Conservation (phyloP, 2,329 filamentous ascomycete genomes). For the Ceratocystis cubensis region DNA sequence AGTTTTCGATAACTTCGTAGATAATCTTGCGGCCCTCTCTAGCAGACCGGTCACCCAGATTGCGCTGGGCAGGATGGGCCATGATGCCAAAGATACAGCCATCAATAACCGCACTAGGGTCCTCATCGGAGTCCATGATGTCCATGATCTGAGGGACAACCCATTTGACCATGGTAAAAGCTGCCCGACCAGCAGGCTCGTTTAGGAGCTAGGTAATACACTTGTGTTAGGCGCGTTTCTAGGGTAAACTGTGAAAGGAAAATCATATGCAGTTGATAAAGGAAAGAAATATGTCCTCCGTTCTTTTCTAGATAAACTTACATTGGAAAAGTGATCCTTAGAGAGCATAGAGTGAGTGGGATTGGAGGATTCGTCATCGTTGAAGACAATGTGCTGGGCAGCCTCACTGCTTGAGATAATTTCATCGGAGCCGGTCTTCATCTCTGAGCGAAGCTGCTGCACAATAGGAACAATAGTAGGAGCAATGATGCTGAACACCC, state of each 20-base stretch:
- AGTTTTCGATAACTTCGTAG: constrained; percentile 67
- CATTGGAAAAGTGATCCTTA: constrained; percentile 88
- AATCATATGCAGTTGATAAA: background rate
- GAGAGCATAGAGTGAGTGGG: constrained; percentile 93
- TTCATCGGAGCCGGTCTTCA: constrained; percentile 72
- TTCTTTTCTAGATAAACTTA: constrained; percentile 29
- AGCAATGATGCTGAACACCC: constrained; percentile 83
- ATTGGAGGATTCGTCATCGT: constrained; percentile 61
- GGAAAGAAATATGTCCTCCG: background rate
- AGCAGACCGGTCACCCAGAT: constrained; percentile 56
- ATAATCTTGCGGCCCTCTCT: constrained; percentile 60
- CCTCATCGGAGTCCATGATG: constrained; percentile 68
- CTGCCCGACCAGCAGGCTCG: constrained; percentile 72
- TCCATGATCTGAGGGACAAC: constrained; percentile 79
- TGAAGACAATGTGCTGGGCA: constrained; percentile 78
- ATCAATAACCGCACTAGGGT: constrained; percentile 57
- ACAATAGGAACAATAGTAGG: constrained; percentile 81
- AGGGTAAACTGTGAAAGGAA: background rate
- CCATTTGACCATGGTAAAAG: constrained; percentile 68
- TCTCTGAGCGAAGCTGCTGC: constrained; percentile 72
- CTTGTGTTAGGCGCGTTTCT: constrained; percentile 16
- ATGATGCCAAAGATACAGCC: constrained; percentile 72
- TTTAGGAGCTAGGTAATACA: constrained; percentile 50
- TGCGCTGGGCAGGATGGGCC: constrained; percentile 73
- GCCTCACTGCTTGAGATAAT: constrained; percentile 74